Conservation (phyloP, 768 basidiomycete species). For the Auricularia auricula-judae region DNA sequence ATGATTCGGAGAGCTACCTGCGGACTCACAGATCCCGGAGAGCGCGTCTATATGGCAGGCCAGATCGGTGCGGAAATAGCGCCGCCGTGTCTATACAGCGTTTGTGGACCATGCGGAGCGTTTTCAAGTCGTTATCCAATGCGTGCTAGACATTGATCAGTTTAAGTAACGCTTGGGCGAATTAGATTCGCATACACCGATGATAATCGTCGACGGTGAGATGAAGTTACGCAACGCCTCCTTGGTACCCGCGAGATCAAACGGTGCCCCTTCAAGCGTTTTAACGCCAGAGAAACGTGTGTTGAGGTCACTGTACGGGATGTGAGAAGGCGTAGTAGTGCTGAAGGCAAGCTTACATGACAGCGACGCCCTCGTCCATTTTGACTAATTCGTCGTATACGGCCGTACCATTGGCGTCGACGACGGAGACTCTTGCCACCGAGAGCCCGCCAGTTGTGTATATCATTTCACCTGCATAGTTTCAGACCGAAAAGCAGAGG, state of each 20-base stretch:
- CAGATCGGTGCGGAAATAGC: conserved; percentile 77
- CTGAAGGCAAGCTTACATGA: conserved; percentile 41
- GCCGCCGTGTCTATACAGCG: conserved; percentile 79
- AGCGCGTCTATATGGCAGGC: conserved; percentile 65
- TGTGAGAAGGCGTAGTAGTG: neutral
- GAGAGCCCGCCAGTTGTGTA: conserved; percentile 90
- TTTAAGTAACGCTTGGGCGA: neutral
- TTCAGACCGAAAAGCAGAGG: neutral
- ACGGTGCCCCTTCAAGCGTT: conserved; percentile 42
- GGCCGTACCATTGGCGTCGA: conserved; percentile 61
- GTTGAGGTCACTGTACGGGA: conserved; percentile 63
- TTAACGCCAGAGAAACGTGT: conserved; percentile 84
- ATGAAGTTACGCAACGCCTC: conserved; percentile 60
- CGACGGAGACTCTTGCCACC: conserved; percentile 81
- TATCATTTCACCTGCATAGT: conserved; percentile 56
- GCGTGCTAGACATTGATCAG: conserved; percentile 32
- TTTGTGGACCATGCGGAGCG: conserved; percentile 78
- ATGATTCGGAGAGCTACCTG: neutral
- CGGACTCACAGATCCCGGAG: conserved; percentile 63
- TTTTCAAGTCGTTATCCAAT: conserved; percentile 88
- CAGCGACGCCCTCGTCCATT: conserved; percentile 71
- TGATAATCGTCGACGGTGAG: conserved; percentile 69
- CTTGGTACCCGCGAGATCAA: conserved; percentile 58
- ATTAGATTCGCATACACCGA: conserved; percentile 36
- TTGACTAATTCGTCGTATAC: conserved; percentile 76